These are phyloP conservation scores for Xerocomellus dryophilus DNA, from an alignment of 768 basidiomycete genomes.

Conservation along the genomic window DNA sequence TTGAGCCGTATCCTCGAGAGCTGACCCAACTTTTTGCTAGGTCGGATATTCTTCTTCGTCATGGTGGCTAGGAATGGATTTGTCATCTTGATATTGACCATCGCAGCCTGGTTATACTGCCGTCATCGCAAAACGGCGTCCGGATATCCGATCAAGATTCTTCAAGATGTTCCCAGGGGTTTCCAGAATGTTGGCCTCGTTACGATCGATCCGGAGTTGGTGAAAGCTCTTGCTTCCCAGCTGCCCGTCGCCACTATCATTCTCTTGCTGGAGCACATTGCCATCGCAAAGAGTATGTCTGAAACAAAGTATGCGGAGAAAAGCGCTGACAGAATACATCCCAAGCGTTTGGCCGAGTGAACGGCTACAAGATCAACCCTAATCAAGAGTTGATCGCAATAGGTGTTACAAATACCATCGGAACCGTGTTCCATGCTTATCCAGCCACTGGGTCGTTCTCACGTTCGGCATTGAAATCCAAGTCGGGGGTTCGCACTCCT, in stretches of 20 bases:
- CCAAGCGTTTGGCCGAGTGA: slow-evolving; percentile 90
- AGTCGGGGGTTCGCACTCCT: slow-evolving; percentile 97
- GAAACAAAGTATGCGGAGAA: not conserved
- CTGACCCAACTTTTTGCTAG: slow-evolving; percentile 33
- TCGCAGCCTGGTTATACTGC: slow-evolving; percentile 84
- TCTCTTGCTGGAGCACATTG: slow-evolving; percentile 91
- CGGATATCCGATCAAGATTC: slow-evolving; percentile 82
- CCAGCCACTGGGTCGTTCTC: slow-evolving; percentile 99
- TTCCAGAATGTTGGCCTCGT: slow-evolving; percentile 58
- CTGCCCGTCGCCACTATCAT: slow-evolving; percentile 86
- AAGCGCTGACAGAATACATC: slow-evolving; percentile 11
- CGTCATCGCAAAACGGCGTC: slow-evolving; percentile 53
- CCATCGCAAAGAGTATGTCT: slow-evolving; percentile 85
- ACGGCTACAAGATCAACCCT: slow-evolving; percentile 90
- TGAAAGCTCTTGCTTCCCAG: slow-evolving; percentile 68
- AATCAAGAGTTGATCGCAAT: slow-evolving; percentile 97
- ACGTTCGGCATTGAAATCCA: slow-evolving; percentile 93
- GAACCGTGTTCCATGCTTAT: slow-evolving; percentile 87
- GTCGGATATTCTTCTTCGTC: slow-evolving; percentile 73
- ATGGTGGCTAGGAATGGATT: slow-evolving; percentile 80
- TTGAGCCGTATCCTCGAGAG: not conserved
- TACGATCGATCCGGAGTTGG: slow-evolving; percentile 45
- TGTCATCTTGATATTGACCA: slow-evolving; percentile 81
- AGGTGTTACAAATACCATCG: slow-evolving; percentile 92
- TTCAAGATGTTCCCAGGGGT: slow-evolving; percentile 81